These are phyloP conservation scores for Pythium monospermum DNA, from an alignment of 352 stramenopile species.

Conservation along the genomic window DNA sequence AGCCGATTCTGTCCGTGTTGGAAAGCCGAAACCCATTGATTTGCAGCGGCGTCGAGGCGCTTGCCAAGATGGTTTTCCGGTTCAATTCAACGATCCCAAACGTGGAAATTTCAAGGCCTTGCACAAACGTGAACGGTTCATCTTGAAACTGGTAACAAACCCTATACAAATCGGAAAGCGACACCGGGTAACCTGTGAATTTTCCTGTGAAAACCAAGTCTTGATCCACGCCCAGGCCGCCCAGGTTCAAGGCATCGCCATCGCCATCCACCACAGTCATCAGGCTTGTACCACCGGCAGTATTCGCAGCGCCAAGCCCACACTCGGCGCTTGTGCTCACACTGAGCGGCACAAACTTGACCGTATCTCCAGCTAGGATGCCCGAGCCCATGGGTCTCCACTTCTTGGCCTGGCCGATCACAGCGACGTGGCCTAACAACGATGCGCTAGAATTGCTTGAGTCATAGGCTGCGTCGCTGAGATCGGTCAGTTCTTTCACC, in stretches of 20 bases:
- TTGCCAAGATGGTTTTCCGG: conserved; percentile 34
- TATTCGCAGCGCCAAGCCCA: conserved; percentile 30
- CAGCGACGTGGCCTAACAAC: conserved; percentile 30
- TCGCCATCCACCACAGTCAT: conserved; percentile 37
- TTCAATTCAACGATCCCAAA: conserved; percentile 46
- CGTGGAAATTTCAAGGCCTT: conserved; percentile 32
- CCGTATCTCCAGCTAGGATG: conserved; percentile 32
- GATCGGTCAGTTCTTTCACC: conserved; percentile 46
- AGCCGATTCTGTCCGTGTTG: conserved; percentile 43
- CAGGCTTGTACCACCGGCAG: conserved; percentile 23
- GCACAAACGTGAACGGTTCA: conserved; percentile 50
- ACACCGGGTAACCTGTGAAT: conserved; percentile 33
- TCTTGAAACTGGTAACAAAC: conserved; percentile 74
- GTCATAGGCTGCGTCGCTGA: conserved; percentile 39
- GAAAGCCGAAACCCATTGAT: conserved; percentile 45
- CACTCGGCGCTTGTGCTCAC: conserved; percentile 46
- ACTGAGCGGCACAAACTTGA: conserved; percentile 51
- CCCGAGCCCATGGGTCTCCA: conserved; percentile 50
- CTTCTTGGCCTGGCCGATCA: conserved; percentile 38
- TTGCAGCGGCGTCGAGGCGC: conserved; percentile 38
- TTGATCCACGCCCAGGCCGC: too few relatives aligned
- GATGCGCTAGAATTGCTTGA: conserved; percentile 24
- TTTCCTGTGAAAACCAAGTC: conserved; percentile 32
- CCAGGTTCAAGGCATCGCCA: too few relatives aligned
- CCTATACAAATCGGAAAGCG: conserved; percentile 42